Evolutionary conservation across 2,329 filamentous ascomycete genomes (phyloP), one percentile per base, ranked within the genome.

Genomic region (Phialophora verrucosa): DNA sequence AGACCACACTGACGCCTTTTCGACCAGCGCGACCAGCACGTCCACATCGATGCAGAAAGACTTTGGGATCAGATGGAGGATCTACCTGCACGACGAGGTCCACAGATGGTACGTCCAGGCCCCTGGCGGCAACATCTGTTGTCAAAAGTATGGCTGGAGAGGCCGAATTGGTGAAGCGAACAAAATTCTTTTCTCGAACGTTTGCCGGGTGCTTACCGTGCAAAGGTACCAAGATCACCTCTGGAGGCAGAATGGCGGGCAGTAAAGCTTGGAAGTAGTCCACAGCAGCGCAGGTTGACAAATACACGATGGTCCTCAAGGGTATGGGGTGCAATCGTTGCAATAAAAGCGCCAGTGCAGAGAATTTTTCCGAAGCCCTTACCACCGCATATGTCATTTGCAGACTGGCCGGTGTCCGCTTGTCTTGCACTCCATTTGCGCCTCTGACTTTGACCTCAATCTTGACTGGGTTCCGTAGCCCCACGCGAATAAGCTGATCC

Each of bases 161-260:
- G 1, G 90, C 85, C 1, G 91, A 88, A 63, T 88, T 89, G 25
- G 91, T 82, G 75, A 97, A 98, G 65, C 87, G 88, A 69, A 86
- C 85, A 72, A 97, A 96, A 76, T 97, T 97, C 80, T 91, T 93
- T 69, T 92, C 88, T 64, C 95, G 90, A 7, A 96, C 92, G 72
- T 93, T 92, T 4, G 93, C 88, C 2, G 91, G 90, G 70, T 97
- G 91, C 77, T 98, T 97, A 42, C 95, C 95, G 74, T 99, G 95
- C 0, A 99, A 83, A 0, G 93, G 90, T 7, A 97, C 85, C 2
- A 97, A 80, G 0, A 86, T 81, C 73, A 92, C 91, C 0, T 84
- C 60, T 23, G 70, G 59, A 1, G 90, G 90, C 0, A 99, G 81
- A 5, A 97, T 80, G 1, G 84, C 79, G 0, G 91, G 91, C 1